phyloP scores from a whole-genome alignment of 2,329 filamentous ascomycete genomes.

The Escovopsis sp. region DNA sequence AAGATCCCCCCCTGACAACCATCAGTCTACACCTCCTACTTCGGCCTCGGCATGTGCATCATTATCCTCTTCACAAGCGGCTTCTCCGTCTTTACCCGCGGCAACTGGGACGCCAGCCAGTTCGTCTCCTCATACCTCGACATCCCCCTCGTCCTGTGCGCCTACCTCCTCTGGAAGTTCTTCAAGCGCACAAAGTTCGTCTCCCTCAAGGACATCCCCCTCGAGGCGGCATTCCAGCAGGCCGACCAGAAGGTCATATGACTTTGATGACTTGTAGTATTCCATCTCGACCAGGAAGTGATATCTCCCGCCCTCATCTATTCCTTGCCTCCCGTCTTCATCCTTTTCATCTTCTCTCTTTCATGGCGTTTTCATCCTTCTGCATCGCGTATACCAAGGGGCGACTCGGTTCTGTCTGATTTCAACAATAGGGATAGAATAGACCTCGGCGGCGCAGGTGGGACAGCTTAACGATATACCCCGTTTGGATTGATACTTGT shows the following conservation, averaged over 20 bases:
- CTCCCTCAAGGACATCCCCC: slow-evolving; percentile 34
- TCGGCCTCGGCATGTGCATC: slow-evolving; percentile 43
- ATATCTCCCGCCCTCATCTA: too few species aligned
- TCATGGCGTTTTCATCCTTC: too few species aligned
- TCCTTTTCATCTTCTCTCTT: too few species aligned
- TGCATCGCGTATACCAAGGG: too few species aligned
- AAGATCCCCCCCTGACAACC: slow-evolving; percentile 5
- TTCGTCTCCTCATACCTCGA: slow-evolving; percentile 52
- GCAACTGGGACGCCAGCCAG: slow-evolving; percentile 39
- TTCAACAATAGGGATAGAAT: too few species aligned
- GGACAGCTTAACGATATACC: too few species aligned
- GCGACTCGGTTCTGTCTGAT: too few species aligned
- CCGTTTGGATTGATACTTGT: too few species aligned
- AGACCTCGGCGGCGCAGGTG: too few species aligned
- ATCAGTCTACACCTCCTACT: slow-evolving; percentile 44
- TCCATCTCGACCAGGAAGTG: too few species aligned
- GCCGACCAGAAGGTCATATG: slow-evolving; percentile 1
- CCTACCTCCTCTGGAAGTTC: slow-evolving; percentile 51
- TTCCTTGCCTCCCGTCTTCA: too few species aligned
- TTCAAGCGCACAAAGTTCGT: slow-evolving; percentile 46
- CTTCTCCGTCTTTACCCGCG: slow-evolving; percentile 46
- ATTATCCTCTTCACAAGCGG: slow-evolving; percentile 57
- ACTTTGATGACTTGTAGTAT: background rate
- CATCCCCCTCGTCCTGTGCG: slow-evolving; percentile 41
- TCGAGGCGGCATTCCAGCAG: slow-evolving; percentile 36